Evolutionary conservation across 176 grass and related monocot genomes (phyloP).

Genomic region (Raddia guianensis): DNA sequence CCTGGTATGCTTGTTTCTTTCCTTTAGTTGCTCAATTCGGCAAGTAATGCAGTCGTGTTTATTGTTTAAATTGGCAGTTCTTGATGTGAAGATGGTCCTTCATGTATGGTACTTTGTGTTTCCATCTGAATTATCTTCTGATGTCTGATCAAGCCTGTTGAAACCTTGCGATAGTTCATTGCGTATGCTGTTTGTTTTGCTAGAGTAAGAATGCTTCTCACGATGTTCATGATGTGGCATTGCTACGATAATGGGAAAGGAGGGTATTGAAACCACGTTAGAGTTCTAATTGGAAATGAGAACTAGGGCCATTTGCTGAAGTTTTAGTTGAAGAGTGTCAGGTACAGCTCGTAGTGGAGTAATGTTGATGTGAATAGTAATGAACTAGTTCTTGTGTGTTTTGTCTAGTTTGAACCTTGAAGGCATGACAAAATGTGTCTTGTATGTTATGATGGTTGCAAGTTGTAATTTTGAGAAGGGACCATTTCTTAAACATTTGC

Average conservation of each 20-base stretch:
- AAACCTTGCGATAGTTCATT: background rate
- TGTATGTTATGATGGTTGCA: background rate
- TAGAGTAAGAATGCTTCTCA: background rate
- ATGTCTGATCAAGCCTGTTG: background rate
- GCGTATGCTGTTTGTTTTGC: background rate
- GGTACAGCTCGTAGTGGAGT: constrained; percentile 10
- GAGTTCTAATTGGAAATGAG: background rate
- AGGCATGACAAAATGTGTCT: background rate
- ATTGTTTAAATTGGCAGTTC: background rate
- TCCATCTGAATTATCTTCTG: background rate
- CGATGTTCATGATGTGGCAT: background rate
- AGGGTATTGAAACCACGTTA: background rate
- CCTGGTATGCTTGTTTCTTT: constrained; percentile 55
- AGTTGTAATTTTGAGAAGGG: background rate
- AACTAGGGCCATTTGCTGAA: background rate
- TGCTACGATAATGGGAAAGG: constrained; percentile 16
- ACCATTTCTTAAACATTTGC: background rate
- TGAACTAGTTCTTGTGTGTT: background rate
- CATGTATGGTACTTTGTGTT: background rate
- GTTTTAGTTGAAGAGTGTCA: background rate
- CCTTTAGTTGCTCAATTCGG: constrained; percentile 18
- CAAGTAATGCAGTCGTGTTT: background rate
- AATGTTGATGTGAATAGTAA: background rate
- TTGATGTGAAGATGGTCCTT: background rate
- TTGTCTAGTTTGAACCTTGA: constrained; percentile 15